phyloP scores from a whole-genome alignment of 208 protist genomes.

The Entamoeba invadens region DNA sequence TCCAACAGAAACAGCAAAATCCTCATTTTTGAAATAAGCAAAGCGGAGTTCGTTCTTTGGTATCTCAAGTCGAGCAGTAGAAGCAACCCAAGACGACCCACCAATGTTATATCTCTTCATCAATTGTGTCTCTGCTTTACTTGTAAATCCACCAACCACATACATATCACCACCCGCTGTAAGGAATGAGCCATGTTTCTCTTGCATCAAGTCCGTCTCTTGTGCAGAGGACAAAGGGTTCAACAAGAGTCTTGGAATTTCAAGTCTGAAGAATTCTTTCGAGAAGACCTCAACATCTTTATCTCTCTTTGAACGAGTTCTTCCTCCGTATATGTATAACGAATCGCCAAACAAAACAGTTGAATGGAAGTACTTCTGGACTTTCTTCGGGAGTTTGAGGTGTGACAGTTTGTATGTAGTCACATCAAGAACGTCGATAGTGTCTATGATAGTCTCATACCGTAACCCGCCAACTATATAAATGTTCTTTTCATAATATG shows the following conservation, averaged over 20 bases:
- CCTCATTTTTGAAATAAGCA: not conserved
- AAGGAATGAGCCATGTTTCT: not conserved
- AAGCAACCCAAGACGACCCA: not conserved
- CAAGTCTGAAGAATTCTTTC: not conserved
- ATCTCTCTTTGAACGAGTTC: not conserved
- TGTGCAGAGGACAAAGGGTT: not conserved
- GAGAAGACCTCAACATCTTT: not conserved
- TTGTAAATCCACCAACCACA: not conserved
- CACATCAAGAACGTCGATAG: not conserved
- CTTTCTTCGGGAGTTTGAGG: not conserved
- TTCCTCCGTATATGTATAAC: not conserved
- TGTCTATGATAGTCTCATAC: not conserved
- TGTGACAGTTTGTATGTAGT: not conserved
- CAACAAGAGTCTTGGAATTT: not conserved
- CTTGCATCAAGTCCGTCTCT: not conserved
- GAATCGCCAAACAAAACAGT: not conserved
- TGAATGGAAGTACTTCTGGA: not conserved
- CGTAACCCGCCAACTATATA: not conserved
- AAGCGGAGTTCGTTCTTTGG: not conserved
- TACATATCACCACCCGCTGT: not conserved
- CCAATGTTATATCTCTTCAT: not conserved
- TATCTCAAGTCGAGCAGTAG: not conserved
- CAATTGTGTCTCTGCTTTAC: not conserved
- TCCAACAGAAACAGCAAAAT: not conserved
- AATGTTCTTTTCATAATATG: not conserved